phyloP scores from a whole-genome alignment of 1,284 basidiomycete genomes.

The Malassezia psittaci region DNA sequence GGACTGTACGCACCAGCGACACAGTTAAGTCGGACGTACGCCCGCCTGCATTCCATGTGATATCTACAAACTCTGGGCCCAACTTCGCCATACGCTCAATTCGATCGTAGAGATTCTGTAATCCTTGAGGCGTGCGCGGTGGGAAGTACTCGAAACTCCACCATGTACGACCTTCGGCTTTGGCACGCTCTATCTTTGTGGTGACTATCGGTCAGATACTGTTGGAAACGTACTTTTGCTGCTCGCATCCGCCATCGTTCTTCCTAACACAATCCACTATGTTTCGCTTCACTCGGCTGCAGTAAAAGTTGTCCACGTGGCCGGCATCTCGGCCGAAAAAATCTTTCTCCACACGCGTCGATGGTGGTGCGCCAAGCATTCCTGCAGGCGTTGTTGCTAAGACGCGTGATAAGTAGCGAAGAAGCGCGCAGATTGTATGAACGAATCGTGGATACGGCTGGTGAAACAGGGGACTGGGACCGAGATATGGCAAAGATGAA shows the following conservation, averaged over 20 bases:
- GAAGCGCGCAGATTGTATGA: conserved; percentile 1
- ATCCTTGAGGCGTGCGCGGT: conserved; percentile 77
- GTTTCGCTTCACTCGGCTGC: too few relatives aligned
- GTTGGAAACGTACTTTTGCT: conserved; percentile 13
- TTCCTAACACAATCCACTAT: too few relatives aligned
- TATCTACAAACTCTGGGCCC: conserved; percentile 95
- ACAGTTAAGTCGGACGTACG: conserved; percentile 57
- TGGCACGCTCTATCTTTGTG: conserved; percentile 44
- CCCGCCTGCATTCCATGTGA: conserved; percentile 96
- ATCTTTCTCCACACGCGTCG: background rate
- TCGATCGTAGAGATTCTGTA: conserved; percentile 57
- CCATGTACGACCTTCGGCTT: conserved; percentile 42
- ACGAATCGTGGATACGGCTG: background rate
- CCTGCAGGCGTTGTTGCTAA: conserved; percentile 12
- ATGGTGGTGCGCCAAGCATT: conserved; percentile 11
- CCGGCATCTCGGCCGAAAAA: conserved; percentile 8
- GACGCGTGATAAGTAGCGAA: background rate
- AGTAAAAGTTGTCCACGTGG: background rate
- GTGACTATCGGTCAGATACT: conserved; percentile 22
- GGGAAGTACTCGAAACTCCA: conserved; percentile 85
- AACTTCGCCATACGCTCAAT: conserved; percentile 93
- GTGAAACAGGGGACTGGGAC: background rate
- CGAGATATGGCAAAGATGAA: background rate
- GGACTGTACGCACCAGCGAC: conserved; percentile 76
- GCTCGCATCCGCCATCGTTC: conserved; percentile 3